These are phyloP conservation scores for Coemansia sp. DNA, from an alignment of 192 early-diverging fungal species.

Conservation along the genomic window DNA sequence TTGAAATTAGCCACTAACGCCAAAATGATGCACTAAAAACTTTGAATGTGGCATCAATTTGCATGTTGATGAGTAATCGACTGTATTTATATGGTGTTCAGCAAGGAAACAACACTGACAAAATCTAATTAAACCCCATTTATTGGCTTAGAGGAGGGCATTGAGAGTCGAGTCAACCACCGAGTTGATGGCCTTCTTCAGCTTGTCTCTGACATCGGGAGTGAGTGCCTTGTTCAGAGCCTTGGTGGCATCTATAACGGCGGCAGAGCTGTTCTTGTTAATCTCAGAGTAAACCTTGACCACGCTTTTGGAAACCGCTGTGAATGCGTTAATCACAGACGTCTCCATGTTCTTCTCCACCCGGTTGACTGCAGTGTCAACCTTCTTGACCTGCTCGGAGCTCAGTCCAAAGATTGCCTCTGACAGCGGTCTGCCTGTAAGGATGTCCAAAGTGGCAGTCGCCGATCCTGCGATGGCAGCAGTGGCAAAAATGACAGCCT, in stretches of 20 bases:
- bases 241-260: constrained; percentile 31
- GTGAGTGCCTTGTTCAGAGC: constrained; percentile 46
- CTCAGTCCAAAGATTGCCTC: constrained; percentile 51
- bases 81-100: no score
- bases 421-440: constrained; percentile 44
- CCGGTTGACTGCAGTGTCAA: constrained; percentile 34
- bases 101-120: no score
- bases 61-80: no score
- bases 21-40: no score
- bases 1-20: background rate
- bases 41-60: no score
- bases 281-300: constrained; percentile 32
- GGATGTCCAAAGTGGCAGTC: constrained; percentile 42
- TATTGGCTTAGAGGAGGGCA: constrained; percentile 23
- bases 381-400: constrained; percentile 47
- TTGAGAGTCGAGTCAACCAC: constrained; percentile 44
- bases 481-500: constrained; percentile 23
- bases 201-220: constrained; percentile 47
- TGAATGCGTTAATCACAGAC: constrained; percentile 19
- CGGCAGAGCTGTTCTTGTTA: constrained; percentile 41
- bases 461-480: constrained; percentile 30
- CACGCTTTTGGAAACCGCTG: constrained; percentile 17
- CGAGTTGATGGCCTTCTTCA: constrained; percentile 49
- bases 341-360: constrained; percentile 26
- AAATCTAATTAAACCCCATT: no score